Base-by-base conservation (phyloP, 2,329 filamentous ascomycete genomes). In the Monilinia laxa region DNA sequence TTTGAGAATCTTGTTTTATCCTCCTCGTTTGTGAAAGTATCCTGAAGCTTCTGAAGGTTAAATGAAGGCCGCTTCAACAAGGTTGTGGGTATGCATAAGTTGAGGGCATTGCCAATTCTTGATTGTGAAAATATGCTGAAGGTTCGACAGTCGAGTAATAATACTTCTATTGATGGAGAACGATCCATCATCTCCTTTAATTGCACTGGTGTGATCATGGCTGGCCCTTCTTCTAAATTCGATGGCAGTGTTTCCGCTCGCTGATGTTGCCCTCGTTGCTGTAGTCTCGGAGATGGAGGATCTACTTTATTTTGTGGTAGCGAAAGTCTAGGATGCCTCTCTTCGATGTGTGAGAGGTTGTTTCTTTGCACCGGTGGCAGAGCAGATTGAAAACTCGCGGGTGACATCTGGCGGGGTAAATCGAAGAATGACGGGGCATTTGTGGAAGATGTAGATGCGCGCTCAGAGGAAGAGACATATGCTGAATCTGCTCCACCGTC, bases 11-110 rank as follows among this genome's bases (percentile, higher is more conserved):
- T 89, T 12, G 82, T 82, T 70, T 89, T 88, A 67, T 94, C 89
- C 2, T 82, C 79, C 9, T 89, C 85, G 18, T 84, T 85, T 68
- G 91, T 90, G 75, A 99, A 96, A 0, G 92, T 97, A 69, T 93
- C 90, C 71, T 91, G 87, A 42, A 99, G 81, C 76, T 96, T 97
- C 69, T 93, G 84, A 16, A 96, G 85, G 72, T 94, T 94, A 78
- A 96, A 98, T 0, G 93, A 96, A 0, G 92, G 89, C 60, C 95
- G 85, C 78, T 98, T 98, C 23, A 99, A 80, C 18, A 99, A 81
- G 0, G 94, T 98, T 0, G 95, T 98, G 0, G 95, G 95, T 68
- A 98, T 96, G 75, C 95, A 98, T 6, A 99, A 81, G 75, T 96
- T 98, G 42, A 99, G 80, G 0, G 94, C 92, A n/a, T 89, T 89